Conservation (phyloP, 257 asterid species). For the Avicennia marina region DNA sequence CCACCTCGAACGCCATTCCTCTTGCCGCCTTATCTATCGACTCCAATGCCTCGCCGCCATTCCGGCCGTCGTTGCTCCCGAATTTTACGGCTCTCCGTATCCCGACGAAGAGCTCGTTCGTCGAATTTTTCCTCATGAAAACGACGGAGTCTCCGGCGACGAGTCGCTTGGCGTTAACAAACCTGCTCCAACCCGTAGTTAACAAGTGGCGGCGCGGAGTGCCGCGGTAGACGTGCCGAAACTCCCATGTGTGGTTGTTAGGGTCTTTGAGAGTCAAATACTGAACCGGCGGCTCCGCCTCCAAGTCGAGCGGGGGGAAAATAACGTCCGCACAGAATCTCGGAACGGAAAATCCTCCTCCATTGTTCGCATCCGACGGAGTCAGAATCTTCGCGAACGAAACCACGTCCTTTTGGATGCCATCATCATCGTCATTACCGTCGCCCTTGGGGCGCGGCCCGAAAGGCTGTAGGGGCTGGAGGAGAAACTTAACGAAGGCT, state of each 20-base stretch:
- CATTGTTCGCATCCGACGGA: conserved; percentile 65
- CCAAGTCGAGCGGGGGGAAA: conserved; percentile 44
- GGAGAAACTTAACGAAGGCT: conserved; percentile 26
- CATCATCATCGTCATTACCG: background rate
- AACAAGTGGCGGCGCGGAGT: conserved; percentile 71
- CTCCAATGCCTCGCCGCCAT: conserved; percentile 15
- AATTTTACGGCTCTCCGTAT: conserved; percentile 29
- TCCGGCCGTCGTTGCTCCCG: background rate
- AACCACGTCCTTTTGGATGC: conserved; percentile 25
- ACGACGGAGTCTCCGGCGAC: conserved; percentile 56
- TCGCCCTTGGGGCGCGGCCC: too few species aligned
- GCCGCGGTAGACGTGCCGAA: conserved; percentile 62
- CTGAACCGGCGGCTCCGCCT: conserved; percentile 50
- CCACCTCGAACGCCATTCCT: conserved; percentile 54
- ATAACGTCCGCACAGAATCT: conserved; percentile 54
- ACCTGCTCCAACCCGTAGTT: conserved; percentile 70
- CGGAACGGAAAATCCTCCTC: conserved; percentile 67
- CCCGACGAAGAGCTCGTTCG: conserved; percentile 44
- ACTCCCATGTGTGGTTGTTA: conserved; percentile 28
- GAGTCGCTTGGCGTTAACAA: conserved; percentile 47
- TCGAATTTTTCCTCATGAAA: conserved; percentile 30
- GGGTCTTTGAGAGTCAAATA: conserved; percentile 32
- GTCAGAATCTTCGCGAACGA: conserved; percentile 46
- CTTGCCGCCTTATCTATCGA: conserved; percentile 30
- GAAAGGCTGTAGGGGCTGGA: conserved; percentile 20